phyloP scores from a whole-genome alignment of 2,329 filamentous ascomycete genomes.

The Ophiosphaerella korrae region DNA sequence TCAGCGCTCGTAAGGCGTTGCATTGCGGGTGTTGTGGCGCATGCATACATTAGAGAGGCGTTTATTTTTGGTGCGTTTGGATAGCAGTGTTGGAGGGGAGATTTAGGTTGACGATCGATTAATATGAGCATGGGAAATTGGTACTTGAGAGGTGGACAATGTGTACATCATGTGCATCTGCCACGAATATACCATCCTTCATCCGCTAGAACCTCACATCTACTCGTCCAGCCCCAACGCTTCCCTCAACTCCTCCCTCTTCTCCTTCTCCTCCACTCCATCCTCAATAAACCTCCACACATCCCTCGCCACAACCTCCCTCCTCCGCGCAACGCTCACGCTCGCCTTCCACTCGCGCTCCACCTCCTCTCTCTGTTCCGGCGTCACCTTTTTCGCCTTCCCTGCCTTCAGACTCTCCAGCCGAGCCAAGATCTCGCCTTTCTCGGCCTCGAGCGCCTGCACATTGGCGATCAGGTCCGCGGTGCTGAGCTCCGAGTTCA shows the following conservation, averaged over 20 bases:
- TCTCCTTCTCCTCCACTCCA: constrained; percentile 54
- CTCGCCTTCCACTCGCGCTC: constrained; percentile 55
- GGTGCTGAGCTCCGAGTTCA: constrained; percentile 57
- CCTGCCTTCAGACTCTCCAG: constrained; percentile 51
- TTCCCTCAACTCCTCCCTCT: constrained; percentile 58
- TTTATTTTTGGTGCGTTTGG: constrained; percentile 4
- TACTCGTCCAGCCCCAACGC: constrained; percentile 44
- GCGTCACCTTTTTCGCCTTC: constrained; percentile 53
- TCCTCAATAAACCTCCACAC: constrained; percentile 59
- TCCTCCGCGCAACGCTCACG: constrained; percentile 42
- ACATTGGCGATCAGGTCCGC: constrained; percentile 55
- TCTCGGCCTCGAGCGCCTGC: constrained; percentile 52
- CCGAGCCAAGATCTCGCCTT: constrained; percentile 46
- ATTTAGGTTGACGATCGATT: background rate
- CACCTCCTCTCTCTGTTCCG: constrained; percentile 54
- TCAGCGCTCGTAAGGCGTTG: constrained; percentile 15
- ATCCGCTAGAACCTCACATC: background rate
- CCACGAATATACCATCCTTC: background rate
- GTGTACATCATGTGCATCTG: too few species aligned
- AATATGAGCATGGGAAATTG: background rate
- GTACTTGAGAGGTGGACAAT: background rate
- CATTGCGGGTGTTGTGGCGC: constrained; percentile 6
- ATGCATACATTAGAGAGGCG: constrained; percentile 15
- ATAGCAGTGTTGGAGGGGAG: background rate
- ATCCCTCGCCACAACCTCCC: constrained; percentile 57